A percentile compares a stretch with the other conserved stretches of the same genome.
Conservation (phyloP, 23 red algal genomes). For the Gracilaria domingensis region DNA sequence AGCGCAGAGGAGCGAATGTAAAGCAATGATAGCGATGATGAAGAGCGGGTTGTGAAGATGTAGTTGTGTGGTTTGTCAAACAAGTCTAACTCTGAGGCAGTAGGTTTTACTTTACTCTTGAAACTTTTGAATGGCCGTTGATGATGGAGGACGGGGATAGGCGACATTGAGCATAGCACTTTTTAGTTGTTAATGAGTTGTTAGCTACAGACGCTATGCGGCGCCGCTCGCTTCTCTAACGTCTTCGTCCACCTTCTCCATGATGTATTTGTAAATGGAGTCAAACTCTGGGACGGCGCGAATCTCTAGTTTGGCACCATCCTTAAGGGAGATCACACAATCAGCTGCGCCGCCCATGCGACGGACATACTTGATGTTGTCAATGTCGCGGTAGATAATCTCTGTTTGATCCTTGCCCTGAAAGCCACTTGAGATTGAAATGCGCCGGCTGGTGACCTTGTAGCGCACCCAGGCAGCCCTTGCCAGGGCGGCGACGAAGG, state of each 20-base stretch:
- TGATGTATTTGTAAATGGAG: slow-evolving; percentile 72
- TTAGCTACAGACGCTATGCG: slow-evolving; percentile 9
- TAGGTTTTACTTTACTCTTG: too few relatives aligned
- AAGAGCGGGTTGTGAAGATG: neutral
- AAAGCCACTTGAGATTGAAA: slow-evolving; percentile 87
- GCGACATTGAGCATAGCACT: neutral
- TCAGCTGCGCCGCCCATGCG: slow-evolving; percentile 86
- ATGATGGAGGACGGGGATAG: too few relatives aligned
- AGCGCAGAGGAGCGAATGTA: neutral
- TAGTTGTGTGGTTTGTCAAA: neutral
- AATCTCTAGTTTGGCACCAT: slow-evolving; percentile 91
- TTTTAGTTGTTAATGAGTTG: slow-evolving; percentile 6
- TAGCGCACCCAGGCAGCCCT: slow-evolving; percentile 96
- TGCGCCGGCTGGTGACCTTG: slow-evolving; percentile 85
- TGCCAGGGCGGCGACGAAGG: slow-evolving; percentile 84
- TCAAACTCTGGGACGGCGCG: slow-evolving; percentile 77
- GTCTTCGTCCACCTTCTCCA: slow-evolving; percentile 77
- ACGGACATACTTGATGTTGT: slow-evolving; percentile 86
- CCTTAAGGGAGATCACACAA: slow-evolving; percentile 87
- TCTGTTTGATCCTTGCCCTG: slow-evolving; percentile 89
- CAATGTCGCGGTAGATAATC: slow-evolving; percentile 93
- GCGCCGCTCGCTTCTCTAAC: slow-evolving; percentile 66
- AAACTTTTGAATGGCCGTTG: too few relatives aligned
- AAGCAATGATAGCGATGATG: neutral
- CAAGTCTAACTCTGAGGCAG: too few relatives aligned